phyloP scores from a whole-genome alignment of 2,329 filamentous ascomycete species.

The Sclerotinia sclerotiorum region DNA sequence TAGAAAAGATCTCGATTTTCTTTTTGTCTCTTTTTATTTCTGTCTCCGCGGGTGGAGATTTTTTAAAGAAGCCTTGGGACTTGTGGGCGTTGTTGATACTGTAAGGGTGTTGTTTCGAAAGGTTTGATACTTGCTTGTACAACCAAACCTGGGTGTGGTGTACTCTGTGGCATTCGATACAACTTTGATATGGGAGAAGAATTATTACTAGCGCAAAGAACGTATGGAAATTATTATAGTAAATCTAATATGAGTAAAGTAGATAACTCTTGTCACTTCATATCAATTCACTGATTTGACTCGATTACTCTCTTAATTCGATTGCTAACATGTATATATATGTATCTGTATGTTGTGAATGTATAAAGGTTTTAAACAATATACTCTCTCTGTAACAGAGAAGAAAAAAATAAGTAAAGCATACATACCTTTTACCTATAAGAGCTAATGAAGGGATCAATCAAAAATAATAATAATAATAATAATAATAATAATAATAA shows the following conservation, averaged over 20 bases:
- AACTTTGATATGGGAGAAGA: not conserved
- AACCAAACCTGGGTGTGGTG: too few species aligned
- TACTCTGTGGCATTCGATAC: not conserved
- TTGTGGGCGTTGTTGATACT: not conserved
- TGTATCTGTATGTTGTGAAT: not conserved
- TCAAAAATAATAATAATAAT: not conserved
- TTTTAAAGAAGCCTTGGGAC: not conserved
- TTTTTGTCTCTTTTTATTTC: not conserved
- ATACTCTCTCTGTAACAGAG: too few species aligned
- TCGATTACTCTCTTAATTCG: too few species aligned
- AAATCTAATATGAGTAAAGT: not conserved
- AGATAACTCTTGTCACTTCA: not conserved
- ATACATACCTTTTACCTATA: not conserved
- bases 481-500: not conserved
- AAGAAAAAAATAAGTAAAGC: too few species aligned
- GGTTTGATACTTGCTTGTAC: not conserved
- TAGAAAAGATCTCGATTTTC: not conserved
- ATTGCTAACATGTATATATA: too few species aligned
- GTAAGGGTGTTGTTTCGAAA: not conserved
- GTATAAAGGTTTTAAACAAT: too few species aligned
- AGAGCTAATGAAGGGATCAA: not conserved
- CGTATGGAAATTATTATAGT: not conserved
- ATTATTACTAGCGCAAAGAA: not conserved
- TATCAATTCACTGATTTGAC: not conserved
- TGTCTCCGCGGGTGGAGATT: not conserved